Base-by-base conservation (phyloP, 495 filamentous ascomycete species). In the Staphylotrichum longicolle region DNA sequence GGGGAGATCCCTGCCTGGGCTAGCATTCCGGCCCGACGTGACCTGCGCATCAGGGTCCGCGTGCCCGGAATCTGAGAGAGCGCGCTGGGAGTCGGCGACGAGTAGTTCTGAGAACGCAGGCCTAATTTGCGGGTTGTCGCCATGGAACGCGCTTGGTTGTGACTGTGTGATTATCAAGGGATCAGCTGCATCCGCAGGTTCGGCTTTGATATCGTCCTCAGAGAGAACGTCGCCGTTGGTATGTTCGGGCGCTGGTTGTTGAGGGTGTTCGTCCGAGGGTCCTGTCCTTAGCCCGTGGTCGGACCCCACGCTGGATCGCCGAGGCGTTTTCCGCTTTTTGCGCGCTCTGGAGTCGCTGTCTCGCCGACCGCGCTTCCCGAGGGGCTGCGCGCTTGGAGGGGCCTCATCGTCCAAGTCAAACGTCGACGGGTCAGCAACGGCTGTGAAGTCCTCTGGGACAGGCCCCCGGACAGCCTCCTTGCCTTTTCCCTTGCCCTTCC, bases 401-500 rank as follows among this genome's bases (percentile, higher is more conserved):
- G 39, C 34, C 6, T 49, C 59, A 4, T 61, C 33, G 9, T 50
- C n/a, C 7, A n/a, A n/a, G 46, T 60, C 57, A 32, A 30, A 4
- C n/a, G 41, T 20, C 5, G 48, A 14, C 5, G 6, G 1, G 14
- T 5, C 10, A 27, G 7, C 8, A 5, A 27, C 15, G 34, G 44
- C 2, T 20, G 44, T 6, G 12, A 5, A 11, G 20, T 46, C 54
- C 4, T 46, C 42, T 7, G 14, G 30, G 5, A 35, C 12, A 6
- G 11, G 20, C 41, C 12, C n/a, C 9, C 27, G 44, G 11, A 14
- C 14, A 2, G 10, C 41, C 10, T 37, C 58, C 33, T 61, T 61
- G 33, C 34, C 27, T 20, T 55, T 61, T 12, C 27, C 35, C 11
- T 61, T 55, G 33, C 20, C 30, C 42, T 48, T 61, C n/a, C 32